These are phyloP conservation scores for Fusarium sp. DNA, from an alignment of 2,329 filamentous ascomycete species.

Conservation along the genomic window DNA sequence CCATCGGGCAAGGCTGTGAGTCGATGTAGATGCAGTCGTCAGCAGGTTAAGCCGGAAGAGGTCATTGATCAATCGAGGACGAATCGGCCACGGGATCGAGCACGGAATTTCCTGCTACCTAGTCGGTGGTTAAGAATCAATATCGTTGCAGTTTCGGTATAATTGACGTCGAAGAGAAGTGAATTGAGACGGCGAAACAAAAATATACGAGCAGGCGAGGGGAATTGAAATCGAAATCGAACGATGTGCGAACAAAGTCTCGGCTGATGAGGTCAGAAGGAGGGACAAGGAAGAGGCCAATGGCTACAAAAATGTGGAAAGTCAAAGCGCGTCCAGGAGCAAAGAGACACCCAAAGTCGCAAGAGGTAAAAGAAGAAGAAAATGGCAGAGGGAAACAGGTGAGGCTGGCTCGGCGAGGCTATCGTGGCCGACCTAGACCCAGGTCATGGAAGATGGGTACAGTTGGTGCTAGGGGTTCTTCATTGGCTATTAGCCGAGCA, in stretches of 20 bases:
- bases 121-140: slow-evolving; percentile 13
- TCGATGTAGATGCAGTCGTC: slow-evolving; percentile 31
- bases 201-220: slow-evolving; percentile 21
- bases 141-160: slow-evolving; percentile 8
- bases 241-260: slow-evolving; percentile 14
- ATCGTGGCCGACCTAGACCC: slow-evolving; percentile 32
- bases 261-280: slow-evolving; percentile 12
- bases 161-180: slow-evolving; percentile 16
- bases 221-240: slow-evolving; percentile 33
- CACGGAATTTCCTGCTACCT: slow-evolving; percentile 5
- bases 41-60: slow-evolving; percentile 28
- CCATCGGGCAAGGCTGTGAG: slow-evolving; percentile 47
- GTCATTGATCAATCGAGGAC: slow-evolving; percentile 40
- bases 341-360: slow-evolving; percentile 15
- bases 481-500: slow-evolving; percentile 45
- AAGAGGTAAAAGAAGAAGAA: slow-evolving; percentile 12
- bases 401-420: slow-evolving; percentile 46
- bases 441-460: slow-evolving; percentile 11
- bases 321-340: slow-evolving; percentile 13
- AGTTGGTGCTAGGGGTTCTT: slow-evolving; percentile 11
- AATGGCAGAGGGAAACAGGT: slow-evolving; percentile 31
- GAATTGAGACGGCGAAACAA: slow-evolving; percentile 16
- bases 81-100: neutral
- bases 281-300: slow-evolving; percentile 14
- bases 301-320: slow-evolving; percentile 14